These are phyloP conservation scores for Rhizomucor miehei DNA, from an alignment of 371 early-diverging fungal species.

Conservation along the genomic window DNA sequence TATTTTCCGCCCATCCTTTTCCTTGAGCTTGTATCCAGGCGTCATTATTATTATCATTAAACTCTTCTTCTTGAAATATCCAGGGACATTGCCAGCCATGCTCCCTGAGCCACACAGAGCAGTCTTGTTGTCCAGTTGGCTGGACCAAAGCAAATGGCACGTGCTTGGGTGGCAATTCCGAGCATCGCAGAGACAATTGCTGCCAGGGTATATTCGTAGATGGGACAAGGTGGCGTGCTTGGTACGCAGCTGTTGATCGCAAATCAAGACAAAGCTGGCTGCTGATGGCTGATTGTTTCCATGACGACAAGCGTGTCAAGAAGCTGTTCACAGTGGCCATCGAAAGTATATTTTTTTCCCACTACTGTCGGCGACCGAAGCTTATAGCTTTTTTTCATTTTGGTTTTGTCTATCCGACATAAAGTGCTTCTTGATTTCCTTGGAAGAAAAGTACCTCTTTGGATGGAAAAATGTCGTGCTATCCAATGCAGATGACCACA, in stretches of 20 bases:
- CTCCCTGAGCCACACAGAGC: slow-evolving; percentile 23
- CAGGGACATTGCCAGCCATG: slow-evolving; percentile 39
- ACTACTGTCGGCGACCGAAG: no score
- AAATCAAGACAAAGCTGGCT: slow-evolving; percentile 32
- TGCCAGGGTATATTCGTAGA: slow-evolving; percentile 42
- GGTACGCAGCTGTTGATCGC: slow-evolving; percentile 19
- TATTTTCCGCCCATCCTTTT: background rate
- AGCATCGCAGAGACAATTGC: slow-evolving; percentile 25
- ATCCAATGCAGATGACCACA: no score
- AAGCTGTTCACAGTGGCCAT: background rate
- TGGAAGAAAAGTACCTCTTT: no score
- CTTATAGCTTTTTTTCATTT: no score
- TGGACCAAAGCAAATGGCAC: slow-evolving; percentile 39
- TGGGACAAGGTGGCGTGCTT: slow-evolving; percentile 19
- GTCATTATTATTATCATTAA: slow-evolving; percentile 9
- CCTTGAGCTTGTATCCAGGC: background rate
- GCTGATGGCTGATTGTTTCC: slow-evolving; percentile 14
- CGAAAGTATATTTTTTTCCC: no score
- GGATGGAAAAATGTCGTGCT: no score
- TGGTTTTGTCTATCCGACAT: no score
- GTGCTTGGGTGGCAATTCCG: slow-evolving; percentile 41
- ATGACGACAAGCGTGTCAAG: background rate
- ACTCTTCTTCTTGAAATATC: slow-evolving; percentile 30
- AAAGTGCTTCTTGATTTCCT: no score
- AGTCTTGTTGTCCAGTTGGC: slow-evolving; percentile 14